Base-by-base conservation (phyloP, 345 rosid species). In the Trapa bicornis region DNA sequence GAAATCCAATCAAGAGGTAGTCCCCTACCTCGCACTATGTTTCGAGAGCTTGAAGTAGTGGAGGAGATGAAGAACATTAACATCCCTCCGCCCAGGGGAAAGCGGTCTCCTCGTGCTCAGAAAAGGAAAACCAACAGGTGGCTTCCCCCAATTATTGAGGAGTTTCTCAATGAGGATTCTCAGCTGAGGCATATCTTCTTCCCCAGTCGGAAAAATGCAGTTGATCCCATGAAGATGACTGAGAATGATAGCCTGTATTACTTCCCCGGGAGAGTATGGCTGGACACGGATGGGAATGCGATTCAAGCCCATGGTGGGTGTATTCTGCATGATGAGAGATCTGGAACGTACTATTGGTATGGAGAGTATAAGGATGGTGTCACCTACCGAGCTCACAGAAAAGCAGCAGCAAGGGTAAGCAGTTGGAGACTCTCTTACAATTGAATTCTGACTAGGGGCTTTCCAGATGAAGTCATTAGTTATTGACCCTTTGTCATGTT, bases 251-350 rank as follows among this genome's bases (percentile, higher is more conserved):
- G 87, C 61, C 81, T 64, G 57, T 70, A 81, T 75, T 89, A 78
- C 74, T 72, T 75, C 67, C 98, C 97, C 0, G 94, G 94, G 47
- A 85, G 84, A 72, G 80, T 88, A 70, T 93, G 98, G 98, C 70
- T 87, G 82, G 98, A 93, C 60, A 93, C 94, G 0, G 87, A 90
- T 61, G 96, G 98, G 64, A 82, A 80, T 69, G 96, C 96, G 39
- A 90, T 93, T 75, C 98, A 93, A 80, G 97, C 97, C 36, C 97
- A 90, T 75, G 98, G 97, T 38, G 97, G 94, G 41, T 92, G 92
- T 64, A 76, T 89, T 66, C 67, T 89, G 7, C 83, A 73, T 47
- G 94, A 93, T 54, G 84, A 82, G 66, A 81, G 70, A 37, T 88
- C 90, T 0, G 73, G 67, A 43, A 86, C 78, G 2, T 85, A 93